Evolutionary conservation across 31 red algal species (phyloP), one percentile per base, ranked within the genome.

Genomic region (Odonthalia washingtoniensis): DNA sequence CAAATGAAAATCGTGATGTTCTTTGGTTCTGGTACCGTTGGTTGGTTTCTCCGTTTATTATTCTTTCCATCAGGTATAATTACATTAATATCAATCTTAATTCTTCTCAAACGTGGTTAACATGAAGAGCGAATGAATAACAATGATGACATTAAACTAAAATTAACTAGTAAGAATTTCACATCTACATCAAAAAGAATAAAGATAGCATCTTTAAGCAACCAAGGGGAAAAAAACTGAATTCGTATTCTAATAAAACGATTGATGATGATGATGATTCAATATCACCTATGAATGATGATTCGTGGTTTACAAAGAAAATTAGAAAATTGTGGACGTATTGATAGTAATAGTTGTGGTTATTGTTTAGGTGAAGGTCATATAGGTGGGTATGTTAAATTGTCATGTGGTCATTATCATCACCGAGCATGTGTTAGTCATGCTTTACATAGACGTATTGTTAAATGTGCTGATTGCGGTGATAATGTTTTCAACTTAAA

Each of bases 51-150:
- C 61, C 74, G 69, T n/a, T 63, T 89, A 0, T 75, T 89, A n/a
- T 89, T 89, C 76, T 89, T 81, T 32, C 86, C 86, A 3, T 72
- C 64, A 36, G 86, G 86, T 38, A 28, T 89, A 72, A 2, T 89
- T 34, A 53, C 86, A 39, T 41, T 78, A 12, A 17, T 72, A 32
- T 33, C 72, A 2, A 73, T 80, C 41, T n/a, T 89, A 16, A 33
- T 72, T 1, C 61, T 89, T 46, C 42, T 89, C 27, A 70, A 57
- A 46, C 52, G 75, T 35, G 80, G 52, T 39, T 37, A 70, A 6
- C 67, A 81, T 57, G 62, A 70, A 45, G 12, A 65, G 1, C 24
- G 31, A 60, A 24, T 70, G 34, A 68, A 79, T 72, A 80, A 61
- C 31, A n/a, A n/a, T n/a, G n/a, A n/a, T n/a, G n/a, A n/a, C n/a